Evolutionary conservation across 805 yeast genomes (phyloP).

Genomic region (Cyberlindnera mycetangii): DNA sequence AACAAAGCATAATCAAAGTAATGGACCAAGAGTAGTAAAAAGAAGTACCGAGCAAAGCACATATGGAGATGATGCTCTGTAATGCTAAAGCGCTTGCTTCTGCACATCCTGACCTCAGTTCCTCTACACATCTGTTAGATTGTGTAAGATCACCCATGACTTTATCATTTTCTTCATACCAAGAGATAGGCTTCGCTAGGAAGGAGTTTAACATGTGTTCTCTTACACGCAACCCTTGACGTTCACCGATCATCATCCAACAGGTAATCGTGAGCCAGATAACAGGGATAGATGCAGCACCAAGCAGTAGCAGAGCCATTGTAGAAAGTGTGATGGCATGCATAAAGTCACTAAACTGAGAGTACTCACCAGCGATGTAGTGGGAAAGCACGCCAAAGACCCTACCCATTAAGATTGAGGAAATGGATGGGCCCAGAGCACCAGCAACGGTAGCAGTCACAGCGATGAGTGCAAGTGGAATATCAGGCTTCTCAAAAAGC

Average conservation of each 20-base stretch:
- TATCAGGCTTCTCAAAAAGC: constrained; percentile 26
- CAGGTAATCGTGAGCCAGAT: constrained; percentile 53
- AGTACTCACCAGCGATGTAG: constrained; percentile 33
- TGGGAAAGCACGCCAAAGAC: constrained; percentile 48
- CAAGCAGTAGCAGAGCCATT: constrained; percentile 43
- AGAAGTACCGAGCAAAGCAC: constrained; percentile 59
- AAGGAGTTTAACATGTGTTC: constrained; percentile 40
- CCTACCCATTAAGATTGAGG: constrained; percentile 64
- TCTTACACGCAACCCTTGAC: constrained; percentile 60
- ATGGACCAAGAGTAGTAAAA: constrained; percentile 82
- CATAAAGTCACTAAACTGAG: constrained; percentile 32
- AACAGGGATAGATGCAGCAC: constrained; percentile 41
- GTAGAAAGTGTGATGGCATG: constrained; percentile 36
- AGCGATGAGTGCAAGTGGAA: constrained; percentile 28
- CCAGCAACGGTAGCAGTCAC: constrained; percentile 41
- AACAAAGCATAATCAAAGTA: constrained; percentile 71
- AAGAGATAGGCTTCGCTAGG: constrained; percentile 44
- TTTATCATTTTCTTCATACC: constrained; percentile 61
- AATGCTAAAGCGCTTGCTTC: constrained; percentile 60
- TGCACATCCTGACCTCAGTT: constrained; percentile 61
- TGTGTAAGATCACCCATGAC: constrained; percentile 64
- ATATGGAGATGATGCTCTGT: constrained; percentile 50
- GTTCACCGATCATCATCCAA: constrained; percentile 75
- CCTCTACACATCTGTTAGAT: constrained; percentile 71
- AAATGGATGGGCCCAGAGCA: constrained; percentile 58